Conservation (phyloP, 2,329 filamentous ascomycete genomes). For the Aspergillus glaucus region DNA sequence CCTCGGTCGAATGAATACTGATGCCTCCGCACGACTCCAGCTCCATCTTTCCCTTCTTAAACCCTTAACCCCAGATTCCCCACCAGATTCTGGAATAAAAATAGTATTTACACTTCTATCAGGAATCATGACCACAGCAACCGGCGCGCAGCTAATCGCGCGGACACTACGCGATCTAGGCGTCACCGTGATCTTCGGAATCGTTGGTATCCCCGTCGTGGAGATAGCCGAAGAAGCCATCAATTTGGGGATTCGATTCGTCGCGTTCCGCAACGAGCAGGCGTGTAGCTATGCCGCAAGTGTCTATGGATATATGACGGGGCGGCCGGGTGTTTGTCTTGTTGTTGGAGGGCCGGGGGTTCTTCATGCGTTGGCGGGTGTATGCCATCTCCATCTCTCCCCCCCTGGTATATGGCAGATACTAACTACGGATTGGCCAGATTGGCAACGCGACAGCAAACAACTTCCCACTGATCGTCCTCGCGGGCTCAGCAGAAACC, state of each 20-base stretch:
- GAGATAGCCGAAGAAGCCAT: conserved; percentile 54
- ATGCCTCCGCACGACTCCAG: background rate
- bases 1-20: background rate
- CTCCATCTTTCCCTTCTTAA: background rate
- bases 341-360: conserved; percentile 56
- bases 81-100: background rate
- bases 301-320: conserved; percentile 54
- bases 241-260: conserved; percentile 51
- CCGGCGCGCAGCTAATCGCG: conserved; percentile 44
- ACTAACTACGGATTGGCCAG: conserved; percentile 11
- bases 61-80: background rate
- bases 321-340: conserved; percentile 50
- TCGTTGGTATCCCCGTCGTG: conserved; percentile 51
- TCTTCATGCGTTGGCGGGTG: conserved; percentile 52
- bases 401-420: conserved; percentile 1
- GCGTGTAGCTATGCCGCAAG: conserved; percentile 53
- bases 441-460: conserved; percentile 50
- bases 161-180: conserved; percentile 44
- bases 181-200: conserved; percentile 47
- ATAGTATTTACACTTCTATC: background rate
- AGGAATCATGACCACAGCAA: conserved; percentile 18
- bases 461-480: conserved; percentile 49
- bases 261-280: conserved; percentile 55
- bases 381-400: conserved; percentile 22
- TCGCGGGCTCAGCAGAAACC: conserved; percentile 50